Evolutionary conservation across 75 land plant genomes (phyloP), one percentile per base, ranked within the genome.

Genomic region (Cupressus sempervirens): DNA sequence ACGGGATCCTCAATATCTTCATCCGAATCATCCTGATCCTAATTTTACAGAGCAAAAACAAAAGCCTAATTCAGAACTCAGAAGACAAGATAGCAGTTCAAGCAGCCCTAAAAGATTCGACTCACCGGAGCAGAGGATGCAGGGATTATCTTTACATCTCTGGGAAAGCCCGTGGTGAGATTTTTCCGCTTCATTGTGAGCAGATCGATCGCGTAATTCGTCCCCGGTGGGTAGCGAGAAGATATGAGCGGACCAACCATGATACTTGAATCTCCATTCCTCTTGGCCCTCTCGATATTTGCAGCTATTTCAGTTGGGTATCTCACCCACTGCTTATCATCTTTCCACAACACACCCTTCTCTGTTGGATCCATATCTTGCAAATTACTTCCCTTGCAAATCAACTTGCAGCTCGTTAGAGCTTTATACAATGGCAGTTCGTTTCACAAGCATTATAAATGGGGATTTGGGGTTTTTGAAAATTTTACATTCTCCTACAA

Each of bases 301-400:
- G 23, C n/a, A 36, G 81, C 81, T 0, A 36, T 6, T 9, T 43
- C 48, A 41, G 81, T 29, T 1, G 81, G 23, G n/a, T 79, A 79
- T 11, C n/a, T 7, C 1, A 79, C 81, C 81, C 81, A 79, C 48
- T 45, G 36, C 7, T 2, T 7, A 43, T 79, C 50, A 7, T 79
- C 81, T 9, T n/a, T 79, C 81, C 81, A 79, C 48, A 29, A 79
- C 20, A 79, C 81, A 23, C 81, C 81, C 36, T 45, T 79, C 40
- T 79, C 48, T 8, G 81, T 79, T 40, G 81, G 81, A 40, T 79
- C 81, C 29, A 38, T 38, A 79, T 79, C 16, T 43, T 40, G 50
- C 26, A 5, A n/a, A 15, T 56, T 4, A 3, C 58, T 18, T 56
- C 58, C n/a, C n/a, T n/a, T n/a, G n/a, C n/a, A n/a, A n/a, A n/a